Evolutionary conservation across 2,329 filamentous ascomycete species (phyloP).

Genomic region (Thielaviopsis populi): DNA sequence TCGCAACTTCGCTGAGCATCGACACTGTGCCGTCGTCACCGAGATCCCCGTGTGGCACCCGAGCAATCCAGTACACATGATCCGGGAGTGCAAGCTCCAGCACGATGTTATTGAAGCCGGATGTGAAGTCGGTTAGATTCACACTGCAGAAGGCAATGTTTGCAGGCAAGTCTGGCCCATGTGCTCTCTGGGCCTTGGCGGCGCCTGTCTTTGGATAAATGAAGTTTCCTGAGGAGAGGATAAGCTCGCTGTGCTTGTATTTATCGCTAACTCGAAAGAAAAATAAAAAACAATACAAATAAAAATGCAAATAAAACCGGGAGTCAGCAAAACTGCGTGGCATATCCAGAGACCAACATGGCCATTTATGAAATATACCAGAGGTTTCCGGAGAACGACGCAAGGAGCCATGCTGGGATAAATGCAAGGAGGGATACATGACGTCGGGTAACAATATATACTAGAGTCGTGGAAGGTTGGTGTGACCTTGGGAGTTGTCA

Average conservation of each 20-base stretch:
- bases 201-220: background rate
- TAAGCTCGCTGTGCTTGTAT: background rate
- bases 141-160: background rate
- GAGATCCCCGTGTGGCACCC: background rate
- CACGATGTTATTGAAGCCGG: background rate
- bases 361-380: too few species aligned
- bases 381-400: too few species aligned
- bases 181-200: background rate
- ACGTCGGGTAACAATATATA: too few species aligned
- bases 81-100: background rate
- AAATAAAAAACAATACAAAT: too few species aligned
- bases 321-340: too few species aligned
- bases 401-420: too few species aligned
- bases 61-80: background rate
- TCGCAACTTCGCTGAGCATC: background rate
- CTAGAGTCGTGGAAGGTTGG: too few species aligned
- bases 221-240: background rate
- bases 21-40: background rate
- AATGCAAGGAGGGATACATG: too few species aligned
- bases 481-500: too few species aligned
- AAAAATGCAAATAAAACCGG: too few species aligned
- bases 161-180: background rate
- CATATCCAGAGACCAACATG: background rate
- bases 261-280: background rate
- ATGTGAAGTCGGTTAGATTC: background rate